These are phyloP conservation scores for Talaromyces liani DNA, from an alignment of 495 filamentous ascomycete species.

Conservation along the genomic window DNA sequence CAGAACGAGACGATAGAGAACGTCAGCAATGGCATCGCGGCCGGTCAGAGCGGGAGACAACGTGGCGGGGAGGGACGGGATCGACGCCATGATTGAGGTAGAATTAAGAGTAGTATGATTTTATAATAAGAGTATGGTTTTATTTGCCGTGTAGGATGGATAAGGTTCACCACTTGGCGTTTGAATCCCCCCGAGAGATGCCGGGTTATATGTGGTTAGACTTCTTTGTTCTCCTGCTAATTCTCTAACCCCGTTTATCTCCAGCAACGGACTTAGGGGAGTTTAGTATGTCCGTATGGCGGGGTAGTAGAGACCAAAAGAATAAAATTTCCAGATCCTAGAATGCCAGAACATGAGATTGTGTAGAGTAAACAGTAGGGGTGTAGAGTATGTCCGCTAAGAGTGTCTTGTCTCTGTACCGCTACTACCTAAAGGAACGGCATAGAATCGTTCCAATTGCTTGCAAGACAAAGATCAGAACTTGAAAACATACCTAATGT, in stretches of 20 bases:
- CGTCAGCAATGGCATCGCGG: conserved; percentile 25
- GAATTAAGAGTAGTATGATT: background rate
- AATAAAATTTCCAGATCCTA: background rate
- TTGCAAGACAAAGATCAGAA: background rate
- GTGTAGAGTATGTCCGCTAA: background rate
- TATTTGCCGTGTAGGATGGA: background rate
- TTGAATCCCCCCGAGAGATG: background rate
- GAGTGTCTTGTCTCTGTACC: too few species aligned
- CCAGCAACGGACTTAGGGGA: background rate
- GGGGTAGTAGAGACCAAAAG: background rate
- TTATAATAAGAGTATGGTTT: background rate
- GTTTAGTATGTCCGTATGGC: background rate
- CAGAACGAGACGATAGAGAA: conserved; percentile 21
- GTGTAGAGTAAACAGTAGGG: background rate
- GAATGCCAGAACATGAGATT: background rate
- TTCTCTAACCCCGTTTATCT: background rate
- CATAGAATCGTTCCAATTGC: too few species aligned
- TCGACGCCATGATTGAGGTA: background rate
- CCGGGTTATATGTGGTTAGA: background rate
- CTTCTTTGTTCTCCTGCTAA: background rate
- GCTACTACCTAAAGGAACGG: too few species aligned
- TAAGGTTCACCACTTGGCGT: background rate
- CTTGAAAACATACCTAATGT: background rate
- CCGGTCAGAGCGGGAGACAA: background rate
- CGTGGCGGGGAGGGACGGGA: background rate